Percentiles rank a stretch among this genome's conserved stretches.
These are phyloP conservation scores for Nigrospora osmanthi DNA, from an alignment of 2,329 filamentous ascomycete species.

Conservation along the genomic window DNA sequence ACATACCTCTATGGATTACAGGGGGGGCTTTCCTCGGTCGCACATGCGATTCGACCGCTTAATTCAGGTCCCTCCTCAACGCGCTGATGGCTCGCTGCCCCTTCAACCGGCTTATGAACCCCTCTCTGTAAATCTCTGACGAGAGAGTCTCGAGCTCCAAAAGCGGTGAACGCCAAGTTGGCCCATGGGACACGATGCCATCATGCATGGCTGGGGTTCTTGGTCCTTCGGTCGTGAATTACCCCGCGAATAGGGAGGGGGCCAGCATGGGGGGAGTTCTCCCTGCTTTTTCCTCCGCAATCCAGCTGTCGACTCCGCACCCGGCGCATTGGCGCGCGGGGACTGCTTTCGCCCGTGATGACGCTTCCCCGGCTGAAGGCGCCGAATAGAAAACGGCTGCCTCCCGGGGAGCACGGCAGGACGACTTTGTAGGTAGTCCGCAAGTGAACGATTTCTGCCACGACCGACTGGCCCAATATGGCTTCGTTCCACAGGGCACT, in stretches of 20 bases:
- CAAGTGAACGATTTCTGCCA: background rate
- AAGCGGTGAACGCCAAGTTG: no score
- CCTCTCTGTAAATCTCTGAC: no score
- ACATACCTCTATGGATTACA: no score
- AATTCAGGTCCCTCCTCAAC: no score
- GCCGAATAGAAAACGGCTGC: background rate
- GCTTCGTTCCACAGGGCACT: background rate
- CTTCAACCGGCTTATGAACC: no score
- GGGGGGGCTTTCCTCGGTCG: no score
- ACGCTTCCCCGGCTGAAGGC: background rate
- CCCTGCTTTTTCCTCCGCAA: conserved; percentile 1
- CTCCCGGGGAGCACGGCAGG: background rate
- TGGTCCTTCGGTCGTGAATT: conserved; percentile 6
- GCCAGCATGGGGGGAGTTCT: background rate
- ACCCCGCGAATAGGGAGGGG: conserved; percentile 7
- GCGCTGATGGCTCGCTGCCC: no score
- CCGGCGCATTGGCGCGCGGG: background rate
- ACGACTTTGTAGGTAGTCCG: background rate
- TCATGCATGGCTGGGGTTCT: no score
- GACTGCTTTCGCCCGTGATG: background rate
- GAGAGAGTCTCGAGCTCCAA: no score
- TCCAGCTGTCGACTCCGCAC: conserved; percentile 2
- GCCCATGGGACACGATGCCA: no score
- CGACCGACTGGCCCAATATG: background rate
- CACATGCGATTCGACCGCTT: no score